Evolutionary conservation across 2,329 filamentous ascomycete species (phyloP).

Genomic region (Ceratocystis huliohia): DNA sequence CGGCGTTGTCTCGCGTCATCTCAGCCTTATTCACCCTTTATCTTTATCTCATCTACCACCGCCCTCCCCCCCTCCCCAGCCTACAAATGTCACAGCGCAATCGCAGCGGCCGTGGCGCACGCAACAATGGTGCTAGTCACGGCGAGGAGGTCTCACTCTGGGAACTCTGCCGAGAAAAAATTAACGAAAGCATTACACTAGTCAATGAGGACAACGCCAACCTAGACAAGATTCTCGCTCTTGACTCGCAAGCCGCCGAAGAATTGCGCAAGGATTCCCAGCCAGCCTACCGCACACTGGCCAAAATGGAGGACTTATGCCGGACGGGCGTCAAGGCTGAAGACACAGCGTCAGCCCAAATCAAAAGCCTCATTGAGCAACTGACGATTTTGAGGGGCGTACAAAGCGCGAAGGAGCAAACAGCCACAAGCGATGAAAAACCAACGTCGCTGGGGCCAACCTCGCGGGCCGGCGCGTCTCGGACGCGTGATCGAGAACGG

Average conservation of each 20-base stretch:
- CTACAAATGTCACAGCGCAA: conserved; percentile 34
- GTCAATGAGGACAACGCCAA: conserved; percentile 35
- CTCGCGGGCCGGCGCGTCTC: conserved; percentile 13
- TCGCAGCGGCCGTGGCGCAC: conserved; percentile 34
- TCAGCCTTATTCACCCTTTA: background rate
- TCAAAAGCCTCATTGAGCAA: conserved; percentile 32
- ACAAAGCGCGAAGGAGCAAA: conserved; percentile 34
- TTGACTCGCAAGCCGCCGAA: conserved; percentile 33
- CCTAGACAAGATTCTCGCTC: conserved; percentile 30
- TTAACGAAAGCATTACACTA: conserved; percentile 31
- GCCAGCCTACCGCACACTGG: conserved; percentile 26
- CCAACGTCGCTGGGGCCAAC: background rate
- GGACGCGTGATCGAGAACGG: conserved; percentile 20
- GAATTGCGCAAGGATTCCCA: conserved; percentile 29
- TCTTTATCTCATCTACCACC: background rate
- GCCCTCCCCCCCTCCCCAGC: background rate
- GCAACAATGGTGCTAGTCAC: conserved; percentile 33
- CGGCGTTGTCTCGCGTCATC: background rate
- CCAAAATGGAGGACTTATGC: conserved; percentile 34
- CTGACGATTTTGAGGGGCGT: conserved; percentile 34
- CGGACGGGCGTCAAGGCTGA: conserved; percentile 33
- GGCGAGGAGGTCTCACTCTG: conserved; percentile 36
- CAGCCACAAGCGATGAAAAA: conserved; percentile 19
- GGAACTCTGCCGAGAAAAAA: conserved; percentile 32
- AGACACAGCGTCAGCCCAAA: conserved; percentile 30